These are phyloP conservation scores for Nothophytophthora sp. DNA, from an alignment of 352 stramenopile genomes.

Conservation along the genomic window DNA sequence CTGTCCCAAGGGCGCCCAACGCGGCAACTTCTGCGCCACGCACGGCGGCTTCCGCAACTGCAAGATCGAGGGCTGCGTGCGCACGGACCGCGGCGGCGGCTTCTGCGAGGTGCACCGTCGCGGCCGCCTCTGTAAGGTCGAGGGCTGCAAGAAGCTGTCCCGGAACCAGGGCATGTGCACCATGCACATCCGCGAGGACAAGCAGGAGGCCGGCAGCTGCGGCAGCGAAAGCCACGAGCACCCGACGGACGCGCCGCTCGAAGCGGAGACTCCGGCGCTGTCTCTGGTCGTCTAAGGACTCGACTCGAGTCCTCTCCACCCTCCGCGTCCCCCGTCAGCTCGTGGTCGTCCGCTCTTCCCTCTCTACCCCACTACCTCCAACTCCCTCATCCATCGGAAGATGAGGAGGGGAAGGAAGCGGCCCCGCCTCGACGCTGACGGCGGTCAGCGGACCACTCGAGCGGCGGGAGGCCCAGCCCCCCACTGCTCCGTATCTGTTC, in stretches of 20 bases:
- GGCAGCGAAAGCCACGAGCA: too few relatives aligned
- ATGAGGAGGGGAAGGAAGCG: slow-evolving; percentile 31
- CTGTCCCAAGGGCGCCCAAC: slow-evolving; percentile 81
- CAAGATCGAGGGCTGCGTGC: slow-evolving; percentile 82
- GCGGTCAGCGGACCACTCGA: slow-evolving; percentile 9
- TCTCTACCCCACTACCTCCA: slow-evolving; percentile 15
- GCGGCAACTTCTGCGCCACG: slow-evolving; percentile 84
- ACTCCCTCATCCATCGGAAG: slow-evolving; percentile 36
- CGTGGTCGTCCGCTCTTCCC: slow-evolving; percentile 10
- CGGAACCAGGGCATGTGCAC: slow-evolving; percentile 89
- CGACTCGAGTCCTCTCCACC: background rate
- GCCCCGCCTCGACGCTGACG: slow-evolving; percentile 6
- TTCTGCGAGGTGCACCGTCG: slow-evolving; percentile 88
- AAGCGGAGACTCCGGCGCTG: too few relatives aligned
- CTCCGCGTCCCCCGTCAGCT: slow-evolving; percentile 7
- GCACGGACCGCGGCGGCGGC: slow-evolving; percentile 78
- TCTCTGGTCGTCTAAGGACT: slow-evolving; percentile 16
- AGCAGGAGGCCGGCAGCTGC: slow-evolving; percentile 64
- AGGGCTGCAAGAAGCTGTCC: slow-evolving; percentile 88
- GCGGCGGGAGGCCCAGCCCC: slow-evolving; percentile 8
- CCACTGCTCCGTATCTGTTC: slow-evolving; percentile 23
- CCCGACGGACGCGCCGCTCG: too few relatives aligned
- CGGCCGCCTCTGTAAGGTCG: slow-evolving; percentile 78
- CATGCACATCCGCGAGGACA: slow-evolving; percentile 89
- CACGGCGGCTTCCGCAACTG: slow-evolving; percentile 88